Conservation (phyloP, 164 flowering plant genomes). For the Dillenia turbinata region DNA sequence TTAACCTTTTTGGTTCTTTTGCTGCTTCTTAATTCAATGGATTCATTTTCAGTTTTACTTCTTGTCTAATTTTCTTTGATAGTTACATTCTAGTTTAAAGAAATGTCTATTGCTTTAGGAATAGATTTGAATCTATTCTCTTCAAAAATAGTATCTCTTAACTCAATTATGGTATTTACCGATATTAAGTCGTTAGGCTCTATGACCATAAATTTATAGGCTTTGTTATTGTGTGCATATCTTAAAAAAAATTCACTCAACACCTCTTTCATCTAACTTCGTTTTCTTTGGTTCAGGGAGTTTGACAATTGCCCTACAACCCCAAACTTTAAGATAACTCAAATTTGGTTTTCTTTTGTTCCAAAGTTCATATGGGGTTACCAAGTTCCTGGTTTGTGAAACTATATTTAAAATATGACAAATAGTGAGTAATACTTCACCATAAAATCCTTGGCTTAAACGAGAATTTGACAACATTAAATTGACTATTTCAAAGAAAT, state of each 20-base stretch:
- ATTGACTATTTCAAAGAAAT: constrained; percentile 4
- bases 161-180: constrained; percentile 4
- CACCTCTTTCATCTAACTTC: constrained; percentile 5
- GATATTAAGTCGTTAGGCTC: background rate
- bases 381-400: background rate
- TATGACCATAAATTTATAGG: constrained; percentile 5
- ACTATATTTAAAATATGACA: constrained; percentile 8
- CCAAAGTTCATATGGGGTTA: constrained; percentile 4
- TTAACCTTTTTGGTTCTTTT: background rate
- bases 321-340: constrained; percentile 8
- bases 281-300: constrained; percentile 5
- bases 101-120: background rate
- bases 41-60: too few relatives aligned
- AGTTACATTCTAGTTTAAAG: too few relatives aligned
- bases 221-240: constrained; percentile 9
- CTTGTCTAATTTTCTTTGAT: too few relatives aligned
- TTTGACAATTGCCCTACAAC: constrained; percentile 3
- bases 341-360: constrained; percentile 1
- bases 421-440: background rate
- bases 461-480: background rate
- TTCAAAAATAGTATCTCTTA: constrained; percentile 8
- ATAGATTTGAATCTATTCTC: background rate
- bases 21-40: too few relatives aligned
- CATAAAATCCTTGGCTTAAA: background rate
- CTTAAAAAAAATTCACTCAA: constrained; percentile 14